These are phyloP conservation scores for Phaeosphaeriaceae sp. DNA, from an alignment of 2,329 filamentous ascomycete species.

Conservation along the genomic window DNA sequence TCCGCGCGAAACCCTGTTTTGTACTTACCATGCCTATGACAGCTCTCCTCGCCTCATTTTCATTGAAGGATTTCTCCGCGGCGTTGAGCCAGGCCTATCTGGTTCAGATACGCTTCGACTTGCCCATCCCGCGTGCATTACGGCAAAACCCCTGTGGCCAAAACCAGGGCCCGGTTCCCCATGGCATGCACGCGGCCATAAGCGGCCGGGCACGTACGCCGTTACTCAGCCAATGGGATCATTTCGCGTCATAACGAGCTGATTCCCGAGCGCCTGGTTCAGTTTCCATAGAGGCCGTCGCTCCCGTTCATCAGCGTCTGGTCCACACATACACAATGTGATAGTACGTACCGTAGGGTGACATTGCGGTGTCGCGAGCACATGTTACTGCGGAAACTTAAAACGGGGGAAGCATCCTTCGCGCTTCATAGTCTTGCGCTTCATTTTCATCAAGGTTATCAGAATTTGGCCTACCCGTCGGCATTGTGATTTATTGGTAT, in stretches of 20 bases:
- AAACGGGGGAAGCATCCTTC: too few relatives aligned
- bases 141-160: slow-evolving; percentile 4
- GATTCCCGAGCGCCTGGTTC: slow-evolving; percentile 3
- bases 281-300: not conserved
- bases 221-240: slow-evolving; percentile 15
- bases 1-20: too few relatives aligned
- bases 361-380: too few relatives aligned
- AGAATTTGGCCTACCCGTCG: too few relatives aligned
- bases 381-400: too few relatives aligned
- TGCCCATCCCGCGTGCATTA: slow-evolving; percentile 17
- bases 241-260: slow-evolving; percentile 2
- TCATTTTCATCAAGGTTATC: too few relatives aligned
- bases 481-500: too few relatives aligned
- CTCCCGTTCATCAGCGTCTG: not conserved
- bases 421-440: too few relatives aligned
- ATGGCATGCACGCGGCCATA: slow-evolving; percentile 10
- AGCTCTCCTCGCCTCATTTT: not conserved
- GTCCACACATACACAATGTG: slow-evolving; percentile 4
- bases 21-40: not conserved
- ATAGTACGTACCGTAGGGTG: too few relatives aligned
- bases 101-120: slow-evolving; percentile 4
- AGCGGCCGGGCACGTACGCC: slow-evolving; percentile 5
- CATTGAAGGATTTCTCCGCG: slow-evolving; percentile 13
- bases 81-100: not conserved
- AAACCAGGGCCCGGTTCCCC: slow-evolving; percentile 19